These are phyloP conservation scores for Porcisia deanei DNA, from an alignment of 208 protist genomes.

Conservation along the genomic window DNA sequence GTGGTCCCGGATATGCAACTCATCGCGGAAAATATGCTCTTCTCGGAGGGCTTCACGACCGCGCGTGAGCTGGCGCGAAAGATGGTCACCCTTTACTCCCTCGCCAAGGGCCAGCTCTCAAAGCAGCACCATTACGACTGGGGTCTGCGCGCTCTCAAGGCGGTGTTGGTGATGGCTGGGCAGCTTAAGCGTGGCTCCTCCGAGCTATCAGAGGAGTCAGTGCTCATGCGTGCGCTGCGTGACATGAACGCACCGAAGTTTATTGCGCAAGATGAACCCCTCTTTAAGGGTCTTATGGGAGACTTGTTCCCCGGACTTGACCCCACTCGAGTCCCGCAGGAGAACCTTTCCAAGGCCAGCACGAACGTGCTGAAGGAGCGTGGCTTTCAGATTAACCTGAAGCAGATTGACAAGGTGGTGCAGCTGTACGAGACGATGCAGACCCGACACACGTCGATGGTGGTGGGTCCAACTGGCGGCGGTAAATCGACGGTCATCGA, in stretches of 20 bases:
- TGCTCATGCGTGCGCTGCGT: slow-evolving; percentile 98
- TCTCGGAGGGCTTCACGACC: slow-evolving; percentile 97
- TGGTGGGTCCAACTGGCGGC: slow-evolving; percentile 97
- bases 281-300: slow-evolving; percentile 98
- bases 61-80: slow-evolving; percentile 97
- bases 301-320: slow-evolving; percentile 98
- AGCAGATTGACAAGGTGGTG: slow-evolving; percentile 98
- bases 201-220: slow-evolving; percentile 95
- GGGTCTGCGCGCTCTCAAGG: slow-evolving; percentile 98
- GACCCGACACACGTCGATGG: slow-evolving; percentile 98
- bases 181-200: slow-evolving; percentile 96
- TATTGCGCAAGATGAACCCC: slow-evolving; percentile 98
- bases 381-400: slow-evolving; percentile 76
- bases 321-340: slow-evolving; percentile 94
- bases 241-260: slow-evolving; percentile 99
- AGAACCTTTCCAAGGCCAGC: slow-evolving; percentile 94
- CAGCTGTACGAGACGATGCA: slow-evolving; percentile 99
- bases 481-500: slow-evolving; percentile 98
- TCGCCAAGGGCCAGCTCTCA: slow-evolving; percentile 97
- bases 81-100: slow-evolving; percentile 99
- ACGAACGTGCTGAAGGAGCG: slow-evolving; percentile 84
- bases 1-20: slow-evolving; percentile 98
- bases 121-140: slow-evolving; percentile 99
- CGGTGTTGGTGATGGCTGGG: slow-evolving; percentile 99
- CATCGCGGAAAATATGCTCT: slow-evolving; percentile 99